These are phyloP conservation scores for Trichopus zeylanicus DNA, from an alignment of 116 monocot species.

Conservation along the genomic window DNA sequence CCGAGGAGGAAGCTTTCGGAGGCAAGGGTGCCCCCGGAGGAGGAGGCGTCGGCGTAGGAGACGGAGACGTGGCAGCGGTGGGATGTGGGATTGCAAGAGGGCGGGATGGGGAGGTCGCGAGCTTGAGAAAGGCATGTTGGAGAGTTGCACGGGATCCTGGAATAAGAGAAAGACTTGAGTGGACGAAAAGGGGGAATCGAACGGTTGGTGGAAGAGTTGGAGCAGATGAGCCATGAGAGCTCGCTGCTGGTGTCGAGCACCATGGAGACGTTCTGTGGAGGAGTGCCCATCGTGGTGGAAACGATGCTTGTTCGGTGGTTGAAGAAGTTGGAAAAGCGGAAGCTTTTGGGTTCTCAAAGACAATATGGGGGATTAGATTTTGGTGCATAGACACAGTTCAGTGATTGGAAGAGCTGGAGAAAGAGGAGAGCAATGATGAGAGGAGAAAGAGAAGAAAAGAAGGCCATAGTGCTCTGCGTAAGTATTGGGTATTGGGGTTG, in stretches of 20 bases:
- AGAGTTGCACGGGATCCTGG: slow-evolving; percentile 44
- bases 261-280: slow-evolving; percentile 90
- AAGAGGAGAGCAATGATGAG: no score
- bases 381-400: no score
- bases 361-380: slow-evolving; percentile 1
- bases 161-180: slow-evolving; percentile 31
- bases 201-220: slow-evolving; percentile 2
- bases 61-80: slow-evolving; percentile 35
- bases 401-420: no score
- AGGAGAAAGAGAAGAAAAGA: no score
- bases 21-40: slow-evolving; percentile 62
- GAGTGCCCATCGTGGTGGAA: slow-evolving; percentile 82
- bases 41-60: slow-evolving; percentile 79
- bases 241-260: slow-evolving; percentile 93
- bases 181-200: slow-evolving; percentile 28
- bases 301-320: slow-evolving; percentile 41
- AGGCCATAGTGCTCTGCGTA: no score
- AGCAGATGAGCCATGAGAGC: slow-evolving; percentile 83
- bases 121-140: slow-evolving; percentile 24
- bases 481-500: no score
- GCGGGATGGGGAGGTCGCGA: slow-evolving; percentile 23
- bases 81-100: slow-evolving; percentile 16
- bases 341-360: slow-evolving; percentile 31
- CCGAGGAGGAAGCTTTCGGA: slow-evolving; percentile 54
- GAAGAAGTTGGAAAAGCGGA: slow-evolving; percentile 5